Conservation (phyloP, 352 stramenopile species). For the Globisporangium camurandrum region DNA sequence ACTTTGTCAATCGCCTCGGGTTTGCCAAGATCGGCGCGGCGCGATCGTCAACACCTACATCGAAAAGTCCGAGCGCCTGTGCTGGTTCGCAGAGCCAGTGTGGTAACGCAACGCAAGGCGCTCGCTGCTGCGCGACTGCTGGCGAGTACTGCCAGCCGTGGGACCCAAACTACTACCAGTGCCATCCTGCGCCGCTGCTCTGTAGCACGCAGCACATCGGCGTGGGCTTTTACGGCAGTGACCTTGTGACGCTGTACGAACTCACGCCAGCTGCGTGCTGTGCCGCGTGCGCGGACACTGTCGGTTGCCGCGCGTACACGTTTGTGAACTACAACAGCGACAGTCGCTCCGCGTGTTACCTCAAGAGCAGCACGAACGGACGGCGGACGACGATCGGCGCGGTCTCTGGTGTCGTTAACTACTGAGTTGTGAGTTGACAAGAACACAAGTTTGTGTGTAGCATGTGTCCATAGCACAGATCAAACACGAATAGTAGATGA, state of each 20-base stretch:
- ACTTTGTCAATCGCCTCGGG: constrained; percentile 37
- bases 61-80: constrained; percentile 1
- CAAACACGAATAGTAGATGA: no score
- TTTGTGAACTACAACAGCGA: constrained; percentile 19
- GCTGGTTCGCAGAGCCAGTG: background rate
- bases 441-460: no score
- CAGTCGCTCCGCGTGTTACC: constrained; percentile 1
- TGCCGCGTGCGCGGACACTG: constrained; percentile 9
- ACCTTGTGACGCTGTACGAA: constrained; percentile 6
- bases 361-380: background rate
- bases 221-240: constrained; percentile 10
- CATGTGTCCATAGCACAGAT: no score
- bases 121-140: constrained; percentile 1
- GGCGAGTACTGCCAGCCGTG: constrained; percentile 22
- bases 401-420: background rate
- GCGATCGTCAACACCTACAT: constrained; percentile 5
- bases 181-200: background rate
- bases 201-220: constrained; percentile 6
- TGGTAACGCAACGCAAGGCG: background rate
- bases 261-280: constrained; percentile 9
- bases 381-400: background rate
- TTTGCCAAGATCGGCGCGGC: constrained; percentile 23
- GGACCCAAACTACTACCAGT: constrained; percentile 22
- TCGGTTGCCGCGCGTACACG: constrained; percentile 24
- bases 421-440: background rate